These are phyloP conservation scores for Metschnikowia shivogae DNA, from an alignment of 805 yeast species.

Conservation along the genomic window DNA sequence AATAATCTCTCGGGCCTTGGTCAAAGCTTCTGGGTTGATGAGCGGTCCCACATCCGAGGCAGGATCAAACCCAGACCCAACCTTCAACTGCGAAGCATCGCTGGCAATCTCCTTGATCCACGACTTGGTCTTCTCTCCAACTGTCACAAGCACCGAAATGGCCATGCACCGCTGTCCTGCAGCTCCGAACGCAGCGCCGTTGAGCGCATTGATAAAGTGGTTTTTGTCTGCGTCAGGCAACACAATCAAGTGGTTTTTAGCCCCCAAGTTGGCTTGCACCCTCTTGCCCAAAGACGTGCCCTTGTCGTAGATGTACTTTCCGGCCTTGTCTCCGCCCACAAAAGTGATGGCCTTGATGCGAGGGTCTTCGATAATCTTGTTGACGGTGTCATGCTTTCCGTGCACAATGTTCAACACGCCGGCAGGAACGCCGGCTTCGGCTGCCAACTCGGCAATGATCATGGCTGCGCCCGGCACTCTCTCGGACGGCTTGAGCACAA, in stretches of 20 bases:
- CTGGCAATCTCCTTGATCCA: conserved; percentile 60
- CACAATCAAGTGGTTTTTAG: conserved; percentile 72
- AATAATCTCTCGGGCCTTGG: conserved; percentile 54
- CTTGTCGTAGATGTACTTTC: conserved; percentile 63
- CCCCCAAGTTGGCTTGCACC: conserved; percentile 75
- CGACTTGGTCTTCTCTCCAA: conserved; percentile 53
- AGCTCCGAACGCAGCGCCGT: conserved; percentile 78
- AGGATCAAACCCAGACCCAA: conserved; percentile 63
- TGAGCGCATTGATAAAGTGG: conserved; percentile 60
- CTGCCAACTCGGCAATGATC: conserved; percentile 66
- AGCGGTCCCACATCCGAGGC: conserved; percentile 70
- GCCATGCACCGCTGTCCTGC: conserved; percentile 87
- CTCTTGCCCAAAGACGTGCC: conserved; percentile 69
- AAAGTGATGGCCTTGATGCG: conserved; percentile 73
- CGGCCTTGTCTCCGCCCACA: conserved; percentile 78
- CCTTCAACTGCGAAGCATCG: conserved; percentile 53
- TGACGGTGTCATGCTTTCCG: conserved; percentile 70
- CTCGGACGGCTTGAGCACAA: conserved; percentile 56
- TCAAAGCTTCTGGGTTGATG: conserved; percentile 55
- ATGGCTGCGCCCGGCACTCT: conserved; percentile 80
- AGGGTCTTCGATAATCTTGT: conserved; percentile 65
- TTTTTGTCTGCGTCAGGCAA: conserved; percentile 68
- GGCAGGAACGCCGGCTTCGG: conserved; percentile 71
- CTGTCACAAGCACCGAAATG: conserved; percentile 67
- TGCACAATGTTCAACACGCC: conserved; percentile 72